Evolutionary conservation across 768 basidiomycete species (phyloP).

Genomic region (Termitomyces sp.): DNA sequence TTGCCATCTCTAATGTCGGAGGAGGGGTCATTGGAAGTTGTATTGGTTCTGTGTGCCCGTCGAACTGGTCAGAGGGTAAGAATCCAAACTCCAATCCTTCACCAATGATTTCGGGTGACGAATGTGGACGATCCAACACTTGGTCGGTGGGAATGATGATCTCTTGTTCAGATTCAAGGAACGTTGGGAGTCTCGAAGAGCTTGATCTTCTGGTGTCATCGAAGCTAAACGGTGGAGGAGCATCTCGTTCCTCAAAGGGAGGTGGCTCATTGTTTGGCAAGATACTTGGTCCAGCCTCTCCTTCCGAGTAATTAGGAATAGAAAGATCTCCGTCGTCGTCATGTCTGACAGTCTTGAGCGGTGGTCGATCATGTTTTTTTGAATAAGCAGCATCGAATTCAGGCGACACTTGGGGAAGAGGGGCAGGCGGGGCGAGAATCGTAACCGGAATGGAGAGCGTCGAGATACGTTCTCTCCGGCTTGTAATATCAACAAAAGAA

Average conservation of each 20-base stretch:
- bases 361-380: constrained; percentile 85
- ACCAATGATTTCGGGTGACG: constrained; percentile 43
- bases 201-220: constrained; percentile 53
- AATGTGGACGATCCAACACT: constrained; percentile 25
- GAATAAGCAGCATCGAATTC: constrained; percentile 71
- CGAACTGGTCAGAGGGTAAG: constrained; percentile 63
- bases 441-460: constrained; percentile 63
- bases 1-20: constrained; percentile 70
- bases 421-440: constrained; percentile 69
- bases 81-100: constrained; percentile 83
- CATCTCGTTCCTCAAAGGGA: constrained; percentile 80
- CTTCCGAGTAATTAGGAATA: constrained; percentile 62
- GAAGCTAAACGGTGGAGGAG: constrained; percentile 68
- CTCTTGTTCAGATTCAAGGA: constrained; percentile 76
- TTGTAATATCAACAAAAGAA: constrained; percentile 71
- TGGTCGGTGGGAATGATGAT: constrained; percentile 54
- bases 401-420: constrained; percentile 72
- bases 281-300: constrained; percentile 73
- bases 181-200: constrained; percentile 59
- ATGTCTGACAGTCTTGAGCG: constrained; percentile 58
- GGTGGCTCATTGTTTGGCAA: constrained; percentile 63
- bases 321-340: constrained; percentile 64
- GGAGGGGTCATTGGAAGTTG: constrained; percentile 64
- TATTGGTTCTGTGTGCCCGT: constrained; percentile 70
- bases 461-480: constrained; percentile 60